Evolutionary conservation across 352 stramenopile species (phyloP), one percentile per base, ranked within the genome.

Genomic region (Phytophthora macrochlamydospora): DNA sequence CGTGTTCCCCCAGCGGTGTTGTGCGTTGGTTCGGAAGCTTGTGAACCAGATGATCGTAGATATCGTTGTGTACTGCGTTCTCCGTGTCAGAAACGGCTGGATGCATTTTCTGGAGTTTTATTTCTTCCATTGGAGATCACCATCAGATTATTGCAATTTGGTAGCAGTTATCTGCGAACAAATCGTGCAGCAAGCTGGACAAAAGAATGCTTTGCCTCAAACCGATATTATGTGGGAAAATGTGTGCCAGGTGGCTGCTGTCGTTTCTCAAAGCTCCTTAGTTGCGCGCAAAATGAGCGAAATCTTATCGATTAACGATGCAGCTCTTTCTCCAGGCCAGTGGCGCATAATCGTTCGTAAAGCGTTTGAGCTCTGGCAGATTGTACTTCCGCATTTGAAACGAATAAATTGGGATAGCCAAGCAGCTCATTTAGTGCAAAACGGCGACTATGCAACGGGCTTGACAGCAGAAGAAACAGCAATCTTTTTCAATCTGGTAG

Each of bases 21-120:
- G 67, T 13, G 51, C 75, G 13, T 69, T 94, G 2, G 78, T 87
- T 18, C 42, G 53, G 46, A 82, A 69, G 30, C 70, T 92, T 38
- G 72, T 73, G 5, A 89, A 87, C 14, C 71, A 89, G 18, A 71
- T 94, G 28, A 77, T 90, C 30, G 71, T 85, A 9, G 83, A 93
- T 33, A 83, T 93, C 8, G 59, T 89, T 43, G 72, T 88, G 13
- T 92, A 94, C 62, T 90, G 78, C 50, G 69, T 93, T 5, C 59
- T 93, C 14, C 63, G 87, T 33, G 85, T 93, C 31, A 83, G 76
- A 45, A 92, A 91, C 38, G 88, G 88, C 1, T 95, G 88, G 88
- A 81, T 93, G 62, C 78, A 93, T 62, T 81, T 93, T 30, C 58
- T 93, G 33, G 87, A 95, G 54, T 81, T 91, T 62, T 90, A 88